Conservation (phyloP, 1,139 yeast species). For the Pichia sp. region DNA sequence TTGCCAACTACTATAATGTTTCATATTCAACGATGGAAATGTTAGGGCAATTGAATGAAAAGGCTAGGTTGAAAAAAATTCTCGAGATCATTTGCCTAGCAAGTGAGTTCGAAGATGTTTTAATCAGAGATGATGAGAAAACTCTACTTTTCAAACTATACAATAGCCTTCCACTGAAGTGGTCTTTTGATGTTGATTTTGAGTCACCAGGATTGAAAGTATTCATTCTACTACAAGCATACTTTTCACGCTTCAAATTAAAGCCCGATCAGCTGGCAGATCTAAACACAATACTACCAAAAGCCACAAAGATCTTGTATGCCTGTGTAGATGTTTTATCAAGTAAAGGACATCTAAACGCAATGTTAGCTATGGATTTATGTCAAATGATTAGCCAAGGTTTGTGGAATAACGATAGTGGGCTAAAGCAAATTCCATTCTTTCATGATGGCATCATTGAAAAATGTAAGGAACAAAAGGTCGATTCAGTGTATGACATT, state of each 20-base stretch:
- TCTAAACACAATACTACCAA: slow-evolving; percentile 47
- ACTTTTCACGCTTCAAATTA: slow-evolving; percentile 60
- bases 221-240: slow-evolving; percentile 74
- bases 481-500: slow-evolving; percentile 75
- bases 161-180: slow-evolving; percentile 58
- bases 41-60: slow-evolving; percentile 47
- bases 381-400: slow-evolving; percentile 89
- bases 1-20: slow-evolving; percentile 69
- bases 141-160: slow-evolving; percentile 46
- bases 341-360: slow-evolving; percentile 74
- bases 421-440: slow-evolving; percentile 78
- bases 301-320: slow-evolving; percentile 48
- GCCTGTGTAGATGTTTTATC: slow-evolving; percentile 75
- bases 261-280: slow-evolving; percentile 61
- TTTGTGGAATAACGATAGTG: slow-evolving; percentile 75
- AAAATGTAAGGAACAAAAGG: slow-evolving; percentile 53
- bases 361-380: slow-evolving; percentile 80
- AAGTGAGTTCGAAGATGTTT: slow-evolving; percentile 61
- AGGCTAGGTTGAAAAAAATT: slow-evolving; percentile 56
- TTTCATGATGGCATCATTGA: slow-evolving; percentile 50
- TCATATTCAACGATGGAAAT: slow-evolving; percentile 64
- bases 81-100: slow-evolving; percentile 66
- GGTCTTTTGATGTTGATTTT: slow-evolving; percentile 35
- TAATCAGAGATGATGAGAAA: slow-evolving; percentile 60
- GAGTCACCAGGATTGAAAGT: slow-evolving; percentile 64